These are phyloP conservation scores for Uronychia setigera DNA, from an alignment of 73 alveolate genomes.

Conservation along the genomic window DNA sequence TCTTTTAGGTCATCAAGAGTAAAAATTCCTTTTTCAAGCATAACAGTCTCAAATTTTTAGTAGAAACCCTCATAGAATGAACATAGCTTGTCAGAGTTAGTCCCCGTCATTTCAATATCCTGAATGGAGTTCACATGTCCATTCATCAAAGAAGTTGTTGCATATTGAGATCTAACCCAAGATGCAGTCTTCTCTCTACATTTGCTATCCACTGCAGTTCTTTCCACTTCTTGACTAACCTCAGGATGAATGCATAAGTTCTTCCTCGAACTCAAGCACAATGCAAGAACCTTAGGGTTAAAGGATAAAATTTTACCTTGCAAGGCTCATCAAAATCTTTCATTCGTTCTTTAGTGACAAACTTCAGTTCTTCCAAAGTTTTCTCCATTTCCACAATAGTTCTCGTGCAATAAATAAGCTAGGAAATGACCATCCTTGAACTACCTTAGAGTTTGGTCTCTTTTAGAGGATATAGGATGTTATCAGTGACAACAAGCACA, in stretches of 20 bases:
- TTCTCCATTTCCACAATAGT: slow-evolving; percentile 91
- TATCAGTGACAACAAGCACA: slow-evolving; percentile 74
- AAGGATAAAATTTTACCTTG: background rate
- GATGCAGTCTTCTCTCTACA: slow-evolving; percentile 83
- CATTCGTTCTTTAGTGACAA: slow-evolving; percentile 59
- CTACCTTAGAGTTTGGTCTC: slow-evolving; percentile 64
- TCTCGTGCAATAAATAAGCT: slow-evolving; percentile 83
- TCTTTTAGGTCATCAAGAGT: slow-evolving; percentile 77
- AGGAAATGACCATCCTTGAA: background rate
- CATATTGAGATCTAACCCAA: slow-evolving; percentile 73
- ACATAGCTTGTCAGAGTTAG: slow-evolving; percentile 51
- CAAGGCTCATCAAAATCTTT: slow-evolving; percentile 54
- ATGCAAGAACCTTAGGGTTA: slow-evolving; percentile 30
- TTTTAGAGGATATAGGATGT: slow-evolving; percentile 62
- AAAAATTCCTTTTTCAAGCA: slow-evolving; percentile 68
- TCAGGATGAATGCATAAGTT: slow-evolving; percentile 82
- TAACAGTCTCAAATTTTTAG: slow-evolving; percentile 35
- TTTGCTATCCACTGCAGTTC: slow-evolving; percentile 77
- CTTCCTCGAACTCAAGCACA: slow-evolving; percentile 63
- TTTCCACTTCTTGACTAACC: slow-evolving; percentile 73
- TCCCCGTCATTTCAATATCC: slow-evolving; percentile 8
- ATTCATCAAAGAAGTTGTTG: background rate
- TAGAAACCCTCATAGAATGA: slow-evolving; percentile 67
- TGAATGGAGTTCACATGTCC: slow-evolving; percentile 10
- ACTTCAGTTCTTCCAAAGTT: slow-evolving; percentile 78